Percentiles rank a stretch among this genome's conserved stretches.
These are phyloP conservation scores for Alternaria ethzedia DNA, from an alignment of 2,329 filamentous ascomycete genomes.

Conservation along the genomic window DNA sequence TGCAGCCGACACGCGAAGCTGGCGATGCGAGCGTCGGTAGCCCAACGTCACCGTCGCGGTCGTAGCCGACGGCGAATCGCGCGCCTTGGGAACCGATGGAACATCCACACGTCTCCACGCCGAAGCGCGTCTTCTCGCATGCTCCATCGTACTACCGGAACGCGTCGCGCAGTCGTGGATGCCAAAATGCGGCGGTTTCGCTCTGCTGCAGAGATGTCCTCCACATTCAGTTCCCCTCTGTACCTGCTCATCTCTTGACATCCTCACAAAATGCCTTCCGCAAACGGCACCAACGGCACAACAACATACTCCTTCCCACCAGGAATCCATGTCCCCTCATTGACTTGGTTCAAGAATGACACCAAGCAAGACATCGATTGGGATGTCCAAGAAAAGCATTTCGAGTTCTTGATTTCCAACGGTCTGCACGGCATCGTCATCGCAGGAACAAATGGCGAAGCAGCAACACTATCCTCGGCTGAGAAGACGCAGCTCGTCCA, in stretches of 20 bases:
- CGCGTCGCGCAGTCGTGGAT: conserved; percentile 15
- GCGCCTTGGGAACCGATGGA: background rate
- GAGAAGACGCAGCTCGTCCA: conserved; percentile 52
- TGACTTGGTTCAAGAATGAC: conserved; percentile 62
- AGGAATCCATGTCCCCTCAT: conserved; percentile 63
- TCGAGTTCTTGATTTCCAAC: conserved; percentile 61
- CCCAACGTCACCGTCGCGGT: background rate
- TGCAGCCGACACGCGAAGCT: conserved; percentile 5
- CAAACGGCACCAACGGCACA: conserved; percentile 34
- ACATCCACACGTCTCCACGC: conserved; percentile 1
- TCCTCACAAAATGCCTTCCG: conserved; percentile 36
- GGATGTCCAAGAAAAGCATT: conserved; percentile 60
- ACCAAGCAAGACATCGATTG: conserved; percentile 62
- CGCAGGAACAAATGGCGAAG: conserved; percentile 56
- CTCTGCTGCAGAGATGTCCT: conserved; percentile 2
- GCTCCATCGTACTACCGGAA: conserved; percentile 25
- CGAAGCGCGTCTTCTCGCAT: conserved; percentile 2
- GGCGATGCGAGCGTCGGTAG: background rate
- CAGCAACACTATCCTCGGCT: conserved; percentile 47
- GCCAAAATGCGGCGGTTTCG: conserved; percentile 24
- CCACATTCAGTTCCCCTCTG: background rate
- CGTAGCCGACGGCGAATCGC: conserved; percentile 14
- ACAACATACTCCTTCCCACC: conserved; percentile 52
- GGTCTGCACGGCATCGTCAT: conserved; percentile 59
- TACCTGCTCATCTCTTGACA: background rate